These are phyloP conservation scores for Anaeramoeba flamelloides DNA, from an alignment of 78 protist species.

Conservation along the genomic window DNA sequence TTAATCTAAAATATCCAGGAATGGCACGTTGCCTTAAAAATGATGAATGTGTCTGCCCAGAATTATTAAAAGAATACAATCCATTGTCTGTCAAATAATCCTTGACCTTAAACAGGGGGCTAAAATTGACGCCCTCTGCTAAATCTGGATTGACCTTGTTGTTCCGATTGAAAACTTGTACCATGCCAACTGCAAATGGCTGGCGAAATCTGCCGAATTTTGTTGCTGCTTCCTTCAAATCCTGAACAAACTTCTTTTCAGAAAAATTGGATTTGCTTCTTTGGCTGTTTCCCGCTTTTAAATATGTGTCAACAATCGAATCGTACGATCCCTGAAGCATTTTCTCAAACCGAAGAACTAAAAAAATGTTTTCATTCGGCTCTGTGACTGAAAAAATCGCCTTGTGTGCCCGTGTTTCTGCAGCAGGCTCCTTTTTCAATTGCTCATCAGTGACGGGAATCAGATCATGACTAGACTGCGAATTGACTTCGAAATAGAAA, in stretches of 20 bases:
- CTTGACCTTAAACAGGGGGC: too few species aligned
- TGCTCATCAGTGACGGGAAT: too few species aligned
- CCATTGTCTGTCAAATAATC: too few species aligned
- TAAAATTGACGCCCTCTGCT: too few species aligned
- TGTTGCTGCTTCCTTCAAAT: background rate
- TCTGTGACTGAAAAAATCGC: background rate
- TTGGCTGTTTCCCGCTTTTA: background rate
- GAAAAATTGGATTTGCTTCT: background rate
- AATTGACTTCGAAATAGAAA: too few species aligned
- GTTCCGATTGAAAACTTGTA: too few species aligned
- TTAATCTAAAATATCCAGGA: too few species aligned
- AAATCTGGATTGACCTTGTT: background rate
- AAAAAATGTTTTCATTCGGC: background rate
- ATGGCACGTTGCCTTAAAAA: too few species aligned
- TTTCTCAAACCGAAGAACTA: background rate
- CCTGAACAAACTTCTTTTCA: background rate
- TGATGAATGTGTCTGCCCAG: too few species aligned
- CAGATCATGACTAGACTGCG: too few species aligned
- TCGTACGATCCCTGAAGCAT: background rate
- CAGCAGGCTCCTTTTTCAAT: background rate
- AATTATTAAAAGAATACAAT: too few species aligned
- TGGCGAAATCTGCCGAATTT: background rate
- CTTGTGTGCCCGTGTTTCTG: background rate
- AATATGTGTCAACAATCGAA: background rate
- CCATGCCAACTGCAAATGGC: too few species aligned